phyloP scores from a whole-genome alignment of 2,329 filamentous ascomycete species.

The Chaetomiaceae sp. region DNA sequence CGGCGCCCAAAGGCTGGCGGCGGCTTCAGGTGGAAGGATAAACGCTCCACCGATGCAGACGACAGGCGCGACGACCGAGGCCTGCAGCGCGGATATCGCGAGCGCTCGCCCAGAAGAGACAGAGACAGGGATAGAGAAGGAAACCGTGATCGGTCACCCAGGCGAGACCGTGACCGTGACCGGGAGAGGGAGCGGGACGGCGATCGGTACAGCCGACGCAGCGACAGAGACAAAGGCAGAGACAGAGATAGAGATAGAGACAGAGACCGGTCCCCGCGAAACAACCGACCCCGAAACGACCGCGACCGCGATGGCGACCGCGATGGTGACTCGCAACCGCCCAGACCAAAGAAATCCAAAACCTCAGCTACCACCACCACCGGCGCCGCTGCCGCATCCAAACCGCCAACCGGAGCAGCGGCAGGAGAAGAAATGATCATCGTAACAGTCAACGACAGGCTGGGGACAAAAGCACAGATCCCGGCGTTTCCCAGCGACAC shows the following conservation, averaged over 20 bases:
- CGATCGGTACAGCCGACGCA: slow-evolving; percentile 32
- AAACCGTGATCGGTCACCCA: slow-evolving; percentile 23
- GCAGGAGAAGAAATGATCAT: slow-evolving; percentile 77
- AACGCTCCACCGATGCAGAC: slow-evolving; percentile 22
- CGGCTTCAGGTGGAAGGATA: slow-evolving; percentile 32
- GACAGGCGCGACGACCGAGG: slow-evolving; percentile 21
- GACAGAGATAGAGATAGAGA: slow-evolving; percentile 26
- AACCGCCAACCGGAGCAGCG: slow-evolving; percentile 25
- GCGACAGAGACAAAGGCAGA: slow-evolving; percentile 32
- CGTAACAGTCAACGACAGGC: slow-evolving; percentile 88
- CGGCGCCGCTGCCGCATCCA: too few species aligned
- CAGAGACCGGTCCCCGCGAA: slow-evolving; percentile 30
- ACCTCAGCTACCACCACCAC: slow-evolving; percentile 29
- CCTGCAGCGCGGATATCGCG: slow-evolving; percentile 29
- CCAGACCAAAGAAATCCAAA: slow-evolving; percentile 30
- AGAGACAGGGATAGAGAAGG: slow-evolving; percentile 34
- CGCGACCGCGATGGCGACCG: slow-evolving; percentile 28
- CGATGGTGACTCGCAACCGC: too few species aligned
- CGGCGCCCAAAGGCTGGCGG: slow-evolving; percentile 19
- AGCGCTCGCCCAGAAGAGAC: slow-evolving; percentile 26
- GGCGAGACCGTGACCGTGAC: slow-evolving; percentile 27
- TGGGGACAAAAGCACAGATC: slow-evolving; percentile 92
- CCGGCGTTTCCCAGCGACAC: slow-evolving; percentile 83
- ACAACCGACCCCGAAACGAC: slow-evolving; percentile 34
- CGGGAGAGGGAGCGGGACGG: slow-evolving; percentile 27